Base-by-base conservation (phyloP, 106 monocot species). In the Phalaenopsis aphrodite region DNA sequence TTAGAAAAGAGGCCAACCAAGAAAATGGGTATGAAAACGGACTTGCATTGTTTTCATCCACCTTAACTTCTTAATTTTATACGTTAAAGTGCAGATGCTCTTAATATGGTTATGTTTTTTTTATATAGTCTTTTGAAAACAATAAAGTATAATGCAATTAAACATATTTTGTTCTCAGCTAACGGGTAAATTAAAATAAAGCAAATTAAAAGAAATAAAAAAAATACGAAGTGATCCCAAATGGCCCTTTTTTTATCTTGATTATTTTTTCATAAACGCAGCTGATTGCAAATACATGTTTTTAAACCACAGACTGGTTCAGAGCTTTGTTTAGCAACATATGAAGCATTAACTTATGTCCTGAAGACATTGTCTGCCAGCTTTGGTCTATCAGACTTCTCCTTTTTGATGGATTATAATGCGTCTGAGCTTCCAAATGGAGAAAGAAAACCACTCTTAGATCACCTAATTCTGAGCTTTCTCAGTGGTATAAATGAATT, bases 241-340 rank as follows among this genome's bases (percentile, higher is more conserved):
- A 61, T 19, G 61, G 61, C 19, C 2, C 21, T 5, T 2, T 61
- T n/a, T 68, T 21, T 21, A 41, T 5, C 5, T 72, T 37, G 36
- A 14, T 72, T 41, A 39, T 75, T 41, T 6, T 75, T 15, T 43
- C 7, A 46, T 41, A 1, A 21, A 75, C 46, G 75, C 81, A 11
- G 61, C 41, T 46, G 72, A 77, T 81, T 24, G 45, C 38, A 58
- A n/a, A 0, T 0, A 12, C 15, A 38, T 39, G 8, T 65, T 65
- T 65, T 5, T 64, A 49, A 46, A 1, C 49, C 23, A 75, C 78
- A 96, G 96, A 79, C 61, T 81, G 94, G 86, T 83, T 85, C 90
- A 81, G 96, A 96, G 81, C 78, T 92, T 89, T 86, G 81, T 79
- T 76, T 97, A 67, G 96, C 87, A 76, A 88, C 90, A 45, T 90